These are phyloP conservation scores for Fusarium brachygibbosum DNA, from an alignment of 2,329 filamentous ascomycete genomes.

Conservation along the genomic window DNA sequence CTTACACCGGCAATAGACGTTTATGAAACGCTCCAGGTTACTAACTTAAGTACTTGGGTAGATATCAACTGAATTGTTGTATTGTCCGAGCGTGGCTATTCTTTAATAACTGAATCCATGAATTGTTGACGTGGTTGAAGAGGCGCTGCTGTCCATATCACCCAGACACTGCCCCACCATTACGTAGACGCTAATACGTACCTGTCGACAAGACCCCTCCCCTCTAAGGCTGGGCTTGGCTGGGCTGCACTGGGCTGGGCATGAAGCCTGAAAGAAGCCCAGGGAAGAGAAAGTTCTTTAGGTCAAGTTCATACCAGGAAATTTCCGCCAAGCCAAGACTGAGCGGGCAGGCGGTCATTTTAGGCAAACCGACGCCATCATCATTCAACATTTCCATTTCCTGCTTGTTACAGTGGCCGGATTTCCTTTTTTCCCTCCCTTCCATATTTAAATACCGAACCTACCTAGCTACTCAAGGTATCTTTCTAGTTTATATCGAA, in stretches of 20 bases:
- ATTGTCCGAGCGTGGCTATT: background rate
- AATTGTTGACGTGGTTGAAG: no score
- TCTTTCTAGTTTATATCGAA: constrained; percentile 19
- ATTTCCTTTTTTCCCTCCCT: constrained; percentile 6
- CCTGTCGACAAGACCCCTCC: constrained; percentile 23
- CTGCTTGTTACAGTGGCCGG: constrained; percentile 22
- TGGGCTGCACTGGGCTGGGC: background rate
- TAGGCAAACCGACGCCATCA: constrained; percentile 47
- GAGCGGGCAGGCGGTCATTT: constrained; percentile 37
- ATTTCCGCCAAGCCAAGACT: constrained; percentile 38
- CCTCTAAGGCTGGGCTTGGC: constrained; percentile 13
- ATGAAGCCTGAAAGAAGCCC: constrained; percentile 21
- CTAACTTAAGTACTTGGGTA: background rate
- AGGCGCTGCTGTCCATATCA: no score
- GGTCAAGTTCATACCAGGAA: constrained; percentile 22
- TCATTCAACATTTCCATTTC: constrained; percentile 33
- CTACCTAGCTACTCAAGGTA: background rate
- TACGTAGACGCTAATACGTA: constrained; percentile 48
- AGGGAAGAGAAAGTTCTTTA: constrained; percentile 25
- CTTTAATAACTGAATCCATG: background rate
- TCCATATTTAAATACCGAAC: background rate
- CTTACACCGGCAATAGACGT: no score
- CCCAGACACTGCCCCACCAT: constrained; percentile 54
- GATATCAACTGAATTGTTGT: background rate
- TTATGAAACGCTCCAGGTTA: background rate